Evolutionary conservation across 495 filamentous ascomycete genomes (phyloP).

Genomic region (Podospora bellae-mahoneyi): DNA sequence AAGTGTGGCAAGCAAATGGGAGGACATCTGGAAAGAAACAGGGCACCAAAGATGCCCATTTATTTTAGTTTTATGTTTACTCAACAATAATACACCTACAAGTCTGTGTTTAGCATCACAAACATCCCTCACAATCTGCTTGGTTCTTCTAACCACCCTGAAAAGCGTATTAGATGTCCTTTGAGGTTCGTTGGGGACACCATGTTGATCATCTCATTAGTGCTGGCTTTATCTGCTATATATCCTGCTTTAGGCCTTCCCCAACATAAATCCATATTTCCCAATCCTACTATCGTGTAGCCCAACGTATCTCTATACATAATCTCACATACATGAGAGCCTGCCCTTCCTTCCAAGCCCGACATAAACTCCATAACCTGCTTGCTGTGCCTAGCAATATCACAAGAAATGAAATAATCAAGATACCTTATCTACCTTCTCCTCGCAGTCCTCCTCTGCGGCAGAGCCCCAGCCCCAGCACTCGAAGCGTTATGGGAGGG

Average conservation of each 20-base stretch:
- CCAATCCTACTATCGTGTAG: background rate
- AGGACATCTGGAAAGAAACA: background rate
- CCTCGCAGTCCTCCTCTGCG: conserved; percentile 2
- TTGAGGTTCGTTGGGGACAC: too few species aligned
- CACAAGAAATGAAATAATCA: background rate
- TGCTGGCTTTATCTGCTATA: background rate
- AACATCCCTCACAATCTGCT: too few species aligned
- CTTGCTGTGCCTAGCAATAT: background rate
- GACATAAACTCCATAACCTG: background rate
- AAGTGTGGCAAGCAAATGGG: background rate
- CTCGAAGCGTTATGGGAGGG: background rate
- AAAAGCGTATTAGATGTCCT: too few species aligned
- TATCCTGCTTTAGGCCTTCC: background rate
- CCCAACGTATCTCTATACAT: background rate
- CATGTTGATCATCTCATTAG: background rate
- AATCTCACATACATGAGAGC: background rate
- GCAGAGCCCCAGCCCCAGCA: background rate
- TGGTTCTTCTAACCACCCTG: too few species aligned
- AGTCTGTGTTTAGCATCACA: too few species aligned
- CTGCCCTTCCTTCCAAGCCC: background rate
- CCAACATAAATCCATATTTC: background rate
- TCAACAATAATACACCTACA: conserved; percentile 5
- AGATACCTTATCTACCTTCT: background rate
- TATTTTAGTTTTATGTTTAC: background rate
- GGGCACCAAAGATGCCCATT: background rate